phyloP scores from a whole-genome alignment of 83 land plant genomes.

The Thuja plicata region DNA sequence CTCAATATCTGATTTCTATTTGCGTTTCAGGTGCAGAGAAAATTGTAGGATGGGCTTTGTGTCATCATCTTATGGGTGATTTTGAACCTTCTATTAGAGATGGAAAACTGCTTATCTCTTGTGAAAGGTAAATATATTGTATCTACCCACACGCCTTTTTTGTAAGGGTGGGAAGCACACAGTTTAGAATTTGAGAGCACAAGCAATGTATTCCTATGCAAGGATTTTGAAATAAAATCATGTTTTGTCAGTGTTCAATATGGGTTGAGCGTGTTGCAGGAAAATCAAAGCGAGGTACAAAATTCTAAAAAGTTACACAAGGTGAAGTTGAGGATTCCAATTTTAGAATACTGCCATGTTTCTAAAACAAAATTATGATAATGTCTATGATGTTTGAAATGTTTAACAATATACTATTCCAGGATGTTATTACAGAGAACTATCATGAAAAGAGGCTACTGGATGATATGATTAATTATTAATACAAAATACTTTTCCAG shows the following conservation, averaged over 20 bases:
- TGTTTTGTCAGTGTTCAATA: constrained; percentile 56
- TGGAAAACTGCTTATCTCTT: constrained; percentile 41
- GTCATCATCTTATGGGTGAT: constrained; percentile 61
- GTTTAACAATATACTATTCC: not conserved
- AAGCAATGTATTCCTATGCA: not conserved
- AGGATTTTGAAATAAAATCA: not conserved
- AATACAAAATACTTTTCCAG: constrained; percentile 26
- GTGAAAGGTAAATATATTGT: constrained; percentile 45
- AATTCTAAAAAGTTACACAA: constrained; percentile 69
- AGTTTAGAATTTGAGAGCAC: not conserved
- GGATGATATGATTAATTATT: constrained; percentile 49
- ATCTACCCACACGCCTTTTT: not conserved
- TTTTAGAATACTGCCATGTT: not conserved
- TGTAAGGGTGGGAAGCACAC: not conserved
- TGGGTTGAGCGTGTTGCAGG: constrained; percentile 54
- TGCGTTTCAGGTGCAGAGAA: constrained; percentile 47
- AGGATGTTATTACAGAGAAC: constrained; percentile 88
- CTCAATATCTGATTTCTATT: not conserved
- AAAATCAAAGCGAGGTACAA: constrained; percentile 49
- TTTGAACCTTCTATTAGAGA: constrained; percentile 42
- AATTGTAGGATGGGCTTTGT: constrained; percentile 71
- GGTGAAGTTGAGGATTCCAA: constrained; percentile 22
- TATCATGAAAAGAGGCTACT: constrained; percentile 74
- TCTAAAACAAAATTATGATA: not conserved
- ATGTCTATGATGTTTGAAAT: not conserved